These are phyloP conservation scores for Gryganskiella cystojenkinii DNA, from an alignment of 192 early-diverging fungal species.

Conservation along the genomic window DNA sequence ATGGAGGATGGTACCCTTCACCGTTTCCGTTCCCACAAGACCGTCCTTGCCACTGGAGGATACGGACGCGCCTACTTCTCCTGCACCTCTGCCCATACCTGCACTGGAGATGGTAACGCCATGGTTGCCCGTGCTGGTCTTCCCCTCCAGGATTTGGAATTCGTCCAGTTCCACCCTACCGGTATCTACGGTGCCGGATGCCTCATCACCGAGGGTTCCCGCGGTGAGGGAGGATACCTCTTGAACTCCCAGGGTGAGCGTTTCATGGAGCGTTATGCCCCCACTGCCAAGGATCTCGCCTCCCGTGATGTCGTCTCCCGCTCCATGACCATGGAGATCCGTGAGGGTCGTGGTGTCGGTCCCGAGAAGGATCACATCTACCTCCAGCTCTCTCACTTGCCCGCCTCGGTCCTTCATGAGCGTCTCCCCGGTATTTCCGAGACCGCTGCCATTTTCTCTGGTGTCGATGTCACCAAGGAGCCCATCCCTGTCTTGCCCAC, in stretches of 20 bases:
- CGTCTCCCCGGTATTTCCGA: constrained; percentile 99
- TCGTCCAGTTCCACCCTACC: constrained; percentile 99
- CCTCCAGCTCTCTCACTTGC: constrained; percentile 95
- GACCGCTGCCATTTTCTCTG: constrained; percentile 98
- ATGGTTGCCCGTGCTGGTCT: constrained; percentile 98
- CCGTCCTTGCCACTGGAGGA: constrained; percentile 98
- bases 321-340: constrained; percentile 98
- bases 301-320: constrained; percentile 99
- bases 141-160: constrained; percentile 98
- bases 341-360: constrained; percentile 96
- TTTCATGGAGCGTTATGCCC: constrained; percentile 99
- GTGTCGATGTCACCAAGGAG: constrained; percentile 99
- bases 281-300: constrained; percentile 98
- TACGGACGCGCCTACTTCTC: constrained; percentile 99
- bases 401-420: constrained; percentile 89
- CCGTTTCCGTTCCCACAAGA: constrained; percentile 97
- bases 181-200: constrained; percentile 99
- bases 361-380: constrained; percentile 96
- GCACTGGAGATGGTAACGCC: constrained; percentile 99
- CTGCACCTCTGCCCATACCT: constrained; percentile 97
- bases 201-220: constrained; percentile 93
- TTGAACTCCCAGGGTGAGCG: constrained; percentile 97
- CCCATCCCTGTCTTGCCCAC: constrained; percentile 99
- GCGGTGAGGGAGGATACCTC: constrained; percentile 98
- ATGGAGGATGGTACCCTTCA: constrained; percentile 99